Evolutionary conservation across 1,139 yeast genomes (phyloP).

Genomic region (Zygosaccharomyces pseudobailii): DNA sequence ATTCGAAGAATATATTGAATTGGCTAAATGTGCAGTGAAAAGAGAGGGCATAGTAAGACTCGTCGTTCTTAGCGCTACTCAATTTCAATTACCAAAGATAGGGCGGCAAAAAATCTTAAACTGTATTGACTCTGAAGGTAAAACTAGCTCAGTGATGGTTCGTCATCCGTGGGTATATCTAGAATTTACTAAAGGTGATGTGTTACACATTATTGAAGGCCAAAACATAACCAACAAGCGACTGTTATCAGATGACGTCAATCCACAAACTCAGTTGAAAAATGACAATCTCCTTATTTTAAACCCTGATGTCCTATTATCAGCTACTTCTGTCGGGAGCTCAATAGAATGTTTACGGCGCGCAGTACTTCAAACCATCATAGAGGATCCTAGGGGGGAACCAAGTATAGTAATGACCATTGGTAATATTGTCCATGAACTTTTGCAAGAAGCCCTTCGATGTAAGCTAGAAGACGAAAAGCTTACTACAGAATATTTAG

Average conservation of each 20-base stretch:
- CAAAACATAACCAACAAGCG: constrained; percentile 37
- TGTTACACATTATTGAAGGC: constrained; percentile 54
- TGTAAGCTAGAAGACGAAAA: constrained; percentile 35
- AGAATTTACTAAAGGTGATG: constrained; percentile 44
- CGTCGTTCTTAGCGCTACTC: constrained; percentile 37
- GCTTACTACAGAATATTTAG: constrained; percentile 41
- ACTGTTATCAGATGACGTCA: constrained; percentile 29
- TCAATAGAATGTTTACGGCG: constrained; percentile 70
- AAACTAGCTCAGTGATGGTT: constrained; percentile 41
- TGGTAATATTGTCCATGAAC: constrained; percentile 75
- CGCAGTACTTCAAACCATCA: constrained; percentile 54
- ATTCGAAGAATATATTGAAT: constrained; percentile 6
- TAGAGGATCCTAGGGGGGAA: constrained; percentile 49
- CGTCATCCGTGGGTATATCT: constrained; percentile 48
- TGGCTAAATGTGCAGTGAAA: constrained; percentile 43
- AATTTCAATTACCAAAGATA: constrained; percentile 32
- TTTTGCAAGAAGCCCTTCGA: constrained; percentile 66
- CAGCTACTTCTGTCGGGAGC: constrained; percentile 79
- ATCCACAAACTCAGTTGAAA: constrained; percentile 47
- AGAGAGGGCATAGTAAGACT: constrained; percentile 48
- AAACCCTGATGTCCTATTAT: constrained; percentile 76
- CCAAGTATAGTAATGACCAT: constrained; percentile 57
- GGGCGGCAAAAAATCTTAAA: constrained; percentile 48
- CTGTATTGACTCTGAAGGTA: constrained; percentile 40
- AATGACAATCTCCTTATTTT: constrained; percentile 60